Conservation (phyloP, 805 yeast species). For the Kuraishia ogatae region DNA sequence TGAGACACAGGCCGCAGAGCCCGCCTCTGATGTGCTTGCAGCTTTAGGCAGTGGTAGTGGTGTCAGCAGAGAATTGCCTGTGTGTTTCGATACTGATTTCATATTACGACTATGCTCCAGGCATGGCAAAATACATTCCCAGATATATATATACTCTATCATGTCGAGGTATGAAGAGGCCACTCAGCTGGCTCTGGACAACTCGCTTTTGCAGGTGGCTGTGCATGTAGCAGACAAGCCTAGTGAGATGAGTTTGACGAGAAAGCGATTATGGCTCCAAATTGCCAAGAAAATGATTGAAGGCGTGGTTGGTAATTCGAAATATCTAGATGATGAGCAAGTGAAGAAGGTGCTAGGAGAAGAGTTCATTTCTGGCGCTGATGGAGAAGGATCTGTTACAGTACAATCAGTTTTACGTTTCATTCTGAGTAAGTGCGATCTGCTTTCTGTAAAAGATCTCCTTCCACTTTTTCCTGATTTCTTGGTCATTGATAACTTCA, state of each 20-base stretch:
- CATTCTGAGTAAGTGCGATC: constrained; percentile 33
- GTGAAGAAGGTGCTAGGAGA: not conserved
- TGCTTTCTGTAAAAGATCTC: constrained; percentile 68
- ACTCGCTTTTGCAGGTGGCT: constrained; percentile 51
- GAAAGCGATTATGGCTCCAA: constrained; percentile 68
- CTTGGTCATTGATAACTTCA: constrained; percentile 71
- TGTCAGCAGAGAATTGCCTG: constrained; percentile 12
- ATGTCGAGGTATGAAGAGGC: constrained; percentile 75
- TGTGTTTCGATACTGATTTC: constrained; percentile 61
- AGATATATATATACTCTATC: constrained; percentile 64
- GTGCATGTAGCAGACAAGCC: constrained; percentile 40
- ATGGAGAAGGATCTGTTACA: constrained; percentile 22
- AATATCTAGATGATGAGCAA: constrained; percentile 11
- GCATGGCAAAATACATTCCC: constrained; percentile 49
- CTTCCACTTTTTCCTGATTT: constrained; percentile 81
- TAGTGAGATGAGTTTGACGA: constrained; percentile 24
- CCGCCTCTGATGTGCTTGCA: constrained; percentile 3
- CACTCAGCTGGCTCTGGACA: constrained; percentile 57
- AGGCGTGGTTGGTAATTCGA: constrained; percentile 20
- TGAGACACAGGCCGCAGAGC: constrained; percentile 17
- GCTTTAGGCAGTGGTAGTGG: constrained; percentile 1
- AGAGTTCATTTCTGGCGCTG: constrained; percentile 4
- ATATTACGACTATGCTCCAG: constrained; percentile 65
- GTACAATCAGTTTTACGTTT: constrained; percentile 25
- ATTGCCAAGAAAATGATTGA: constrained; percentile 44